These are phyloP conservation scores for Paspalum vaginatum DNA, from an alignment of 176 grass and related monocot genomes.

Conservation along the genomic window DNA sequence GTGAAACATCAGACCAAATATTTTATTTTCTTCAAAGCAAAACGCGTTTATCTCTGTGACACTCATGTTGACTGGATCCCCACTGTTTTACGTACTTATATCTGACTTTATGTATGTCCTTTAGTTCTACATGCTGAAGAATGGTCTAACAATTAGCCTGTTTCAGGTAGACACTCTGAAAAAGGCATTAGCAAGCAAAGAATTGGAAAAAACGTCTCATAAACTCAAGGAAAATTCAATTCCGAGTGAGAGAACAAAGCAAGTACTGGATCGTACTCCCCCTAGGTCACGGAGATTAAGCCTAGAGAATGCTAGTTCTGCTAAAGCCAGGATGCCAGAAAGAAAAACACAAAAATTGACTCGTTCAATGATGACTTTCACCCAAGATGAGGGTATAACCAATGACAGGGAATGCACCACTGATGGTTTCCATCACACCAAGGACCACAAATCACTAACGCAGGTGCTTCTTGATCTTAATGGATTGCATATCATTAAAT, in stretches of 20 bases:
- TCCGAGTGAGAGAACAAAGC: slow-evolving; percentile 48
- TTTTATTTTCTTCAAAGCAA: neutral
- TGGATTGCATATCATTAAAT: slow-evolving; percentile 31
- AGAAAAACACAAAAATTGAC: slow-evolving; percentile 50
- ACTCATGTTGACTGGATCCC: slow-evolving; percentile 7
- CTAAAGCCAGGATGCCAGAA: slow-evolving; percentile 44
- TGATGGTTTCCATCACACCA: slow-evolving; percentile 36
- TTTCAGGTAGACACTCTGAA: slow-evolving; percentile 79
- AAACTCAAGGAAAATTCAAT: slow-evolving; percentile 67
- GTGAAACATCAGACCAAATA: slow-evolving; percentile 1
- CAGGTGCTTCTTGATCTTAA: slow-evolving; percentile 35
- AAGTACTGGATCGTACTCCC: slow-evolving; percentile 52
- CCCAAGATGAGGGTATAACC: slow-evolving; percentile 40
- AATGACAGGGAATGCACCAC: slow-evolving; percentile 34
- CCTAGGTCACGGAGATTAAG: slow-evolving; percentile 72
- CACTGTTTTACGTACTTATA: slow-evolving; percentile 12
- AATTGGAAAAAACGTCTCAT: slow-evolving; percentile 54
- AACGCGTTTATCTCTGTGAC: slow-evolving; percentile 11
- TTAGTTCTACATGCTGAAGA: slow-evolving; percentile 21
- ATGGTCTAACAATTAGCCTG: slow-evolving; percentile 11
- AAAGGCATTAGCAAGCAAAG: slow-evolving; percentile 71
- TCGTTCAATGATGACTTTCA: slow-evolving; percentile 30
- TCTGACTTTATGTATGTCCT: slow-evolving; percentile 15
- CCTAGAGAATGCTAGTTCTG: slow-evolving; percentile 58
- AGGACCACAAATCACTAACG: slow-evolving; percentile 37